Conservation (phyloP, 106 monocot species). For the Platanthera zijinensis region DNA sequence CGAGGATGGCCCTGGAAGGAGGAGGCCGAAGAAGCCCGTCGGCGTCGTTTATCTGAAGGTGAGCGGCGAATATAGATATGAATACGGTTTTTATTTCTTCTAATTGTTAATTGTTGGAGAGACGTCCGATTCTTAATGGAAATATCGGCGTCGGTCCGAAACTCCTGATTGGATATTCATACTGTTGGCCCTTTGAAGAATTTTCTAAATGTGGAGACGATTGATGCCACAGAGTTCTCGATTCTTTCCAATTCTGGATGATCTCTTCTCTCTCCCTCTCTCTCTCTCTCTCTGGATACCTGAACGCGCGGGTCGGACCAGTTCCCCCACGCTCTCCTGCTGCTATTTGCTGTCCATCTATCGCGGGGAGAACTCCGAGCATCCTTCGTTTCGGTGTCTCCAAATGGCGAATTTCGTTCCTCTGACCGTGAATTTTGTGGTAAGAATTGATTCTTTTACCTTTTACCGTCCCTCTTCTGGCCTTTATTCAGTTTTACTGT, state of each 20-base stretch:
- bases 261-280: not conserved
- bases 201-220: conserved; percentile 6
- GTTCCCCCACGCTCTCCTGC: not conserved
- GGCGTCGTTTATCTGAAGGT: conserved; percentile 53
- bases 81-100: not conserved
- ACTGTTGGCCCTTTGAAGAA: not conserved
- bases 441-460: not conserved
- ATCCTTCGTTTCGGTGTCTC: not conserved
- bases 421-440: conserved; percentile 2
- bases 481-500: conserved; percentile 3
- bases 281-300: not conserved
- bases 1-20: not conserved
- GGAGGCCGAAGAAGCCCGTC: conserved; percentile 13
- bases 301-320: conserved; percentile 3
- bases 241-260: conserved; percentile 8
- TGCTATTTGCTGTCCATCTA: conserved; percentile 4
- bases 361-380: conserved; percentile 1
- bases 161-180: not conserved
- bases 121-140: not conserved
- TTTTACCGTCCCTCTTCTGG: not conserved
- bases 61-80: not conserved
- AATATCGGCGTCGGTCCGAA: not conserved
- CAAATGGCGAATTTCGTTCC: not conserved
- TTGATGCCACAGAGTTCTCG: not conserved
- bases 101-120: not conserved